Evolutionary conservation across 2,329 filamentous ascomycete species (phyloP), one percentile per base, ranked within the genome.

Genomic region (Parascedosporium putredinis): DNA sequence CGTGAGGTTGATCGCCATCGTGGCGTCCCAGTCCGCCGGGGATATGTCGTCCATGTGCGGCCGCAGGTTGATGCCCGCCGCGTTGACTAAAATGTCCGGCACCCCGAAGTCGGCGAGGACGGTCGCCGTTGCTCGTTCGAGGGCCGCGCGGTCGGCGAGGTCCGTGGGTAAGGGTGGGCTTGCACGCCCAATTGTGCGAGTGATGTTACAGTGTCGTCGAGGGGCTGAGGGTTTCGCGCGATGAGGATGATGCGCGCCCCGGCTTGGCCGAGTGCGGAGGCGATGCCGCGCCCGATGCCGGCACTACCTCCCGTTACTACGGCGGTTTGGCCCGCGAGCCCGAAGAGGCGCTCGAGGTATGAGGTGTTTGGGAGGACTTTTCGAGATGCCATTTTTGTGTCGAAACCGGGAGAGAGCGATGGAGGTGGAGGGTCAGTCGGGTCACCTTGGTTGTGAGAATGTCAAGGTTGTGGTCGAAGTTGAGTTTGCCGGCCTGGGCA

Each of bases 231-330:
- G 0, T 60, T 53, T 0, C 63, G 59, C 7, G 62, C 63, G 14
- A 66, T 53, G 5, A 65, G 54, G 20, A 65, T 54, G 6, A 66
- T 51, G 0, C 55, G 57, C 16, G 62, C 61, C 1, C 63, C 63
- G 1, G 62, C 57, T 12, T 59, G 58, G 0, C 62, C 61, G 0
- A 64, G 49, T 0, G 62, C 60, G 5, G 57, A 51, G 0, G 62
- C 60, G 52, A 66, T 65, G 18, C 58, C 58, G 1, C 59, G 60
- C 8, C 63, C 63, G 45, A 66, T 66, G 9, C 63, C 63, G 3
- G 61, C 61, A 51, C 62, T 64, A n/a, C 58, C 63, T 5, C 63
- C 63, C 0, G 63, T 64, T 1, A 66, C 53, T 5, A 65, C 56
- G 0, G 61, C 63, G 4, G 59, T 56, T 33, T 55, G 56, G 14